Conservation (phyloP, 116 monocot genomes). For the Phalaenopsis hybrid region DNA sequence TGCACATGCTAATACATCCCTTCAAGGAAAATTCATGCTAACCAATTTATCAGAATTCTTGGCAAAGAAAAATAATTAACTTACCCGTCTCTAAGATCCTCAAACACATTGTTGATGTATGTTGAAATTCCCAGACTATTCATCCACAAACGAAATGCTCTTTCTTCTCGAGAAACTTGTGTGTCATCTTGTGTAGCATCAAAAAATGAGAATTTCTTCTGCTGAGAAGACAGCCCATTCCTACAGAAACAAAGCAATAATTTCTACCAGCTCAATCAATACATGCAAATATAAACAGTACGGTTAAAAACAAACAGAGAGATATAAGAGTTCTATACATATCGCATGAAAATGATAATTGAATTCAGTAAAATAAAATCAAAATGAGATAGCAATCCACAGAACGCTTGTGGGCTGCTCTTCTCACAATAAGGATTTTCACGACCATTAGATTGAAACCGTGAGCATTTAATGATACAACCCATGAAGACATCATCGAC, state of each 20-base stretch:
- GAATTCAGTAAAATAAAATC: not conserved
- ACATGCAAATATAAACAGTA: not conserved
- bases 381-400: not conserved
- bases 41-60: not conserved
- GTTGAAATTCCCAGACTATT: constrained; percentile 83
- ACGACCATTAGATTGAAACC: not conserved
- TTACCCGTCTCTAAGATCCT: constrained; percentile 95
- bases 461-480: not conserved
- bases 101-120: constrained; percentile 84
- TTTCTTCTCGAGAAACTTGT: constrained; percentile 81
- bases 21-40: constrained; percentile 6
- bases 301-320: not conserved
- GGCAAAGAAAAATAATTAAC: not conserved
- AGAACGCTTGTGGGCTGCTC: not conserved
- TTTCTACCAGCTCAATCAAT: not conserved
- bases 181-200: constrained; percentile 60
- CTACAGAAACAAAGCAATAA: constrained; percentile 23
- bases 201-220: constrained; percentile 52
- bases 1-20: not conserved
- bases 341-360: not conserved
- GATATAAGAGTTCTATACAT: not conserved
- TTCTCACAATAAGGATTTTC: not conserved
- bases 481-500: not conserved
- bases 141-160: constrained; percentile 81
- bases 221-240: constrained; percentile 79